These are phyloP conservation scores for Actinomortierella wolfii DNA, from an alignment of 371 early-diverging fungal species.

Conservation along the genomic window DNA sequence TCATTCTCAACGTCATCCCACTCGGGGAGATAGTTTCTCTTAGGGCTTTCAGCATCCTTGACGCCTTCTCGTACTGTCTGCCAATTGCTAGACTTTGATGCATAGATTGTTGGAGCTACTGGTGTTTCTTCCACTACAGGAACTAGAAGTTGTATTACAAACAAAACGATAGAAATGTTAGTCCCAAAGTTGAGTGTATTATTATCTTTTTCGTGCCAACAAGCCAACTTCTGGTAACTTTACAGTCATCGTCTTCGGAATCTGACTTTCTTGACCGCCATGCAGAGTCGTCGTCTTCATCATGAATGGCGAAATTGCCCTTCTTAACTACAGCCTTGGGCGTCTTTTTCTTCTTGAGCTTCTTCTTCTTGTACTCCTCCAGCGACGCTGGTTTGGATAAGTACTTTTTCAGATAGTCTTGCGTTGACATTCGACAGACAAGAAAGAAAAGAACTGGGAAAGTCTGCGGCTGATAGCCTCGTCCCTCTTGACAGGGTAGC, in stretches of 20 bases:
- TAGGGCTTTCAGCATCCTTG: constrained; percentile 18
- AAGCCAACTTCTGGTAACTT: not conserved
- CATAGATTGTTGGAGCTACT: constrained; percentile 33
- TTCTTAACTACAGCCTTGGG: constrained; percentile 32
- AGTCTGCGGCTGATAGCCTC: too few species aligned
- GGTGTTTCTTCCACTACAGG: constrained; percentile 29
- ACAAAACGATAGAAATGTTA: not conserved
- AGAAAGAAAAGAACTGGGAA: too few species aligned
- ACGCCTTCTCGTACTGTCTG: constrained; percentile 55
- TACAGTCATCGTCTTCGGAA: constrained; percentile 26
- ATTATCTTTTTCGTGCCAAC: not conserved
- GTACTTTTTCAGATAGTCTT: constrained; percentile 47
- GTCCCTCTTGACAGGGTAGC: too few species aligned
- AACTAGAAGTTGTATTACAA: constrained; percentile 6
- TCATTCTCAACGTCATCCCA: constrained; percentile 55
- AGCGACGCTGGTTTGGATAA: constrained; percentile 41
- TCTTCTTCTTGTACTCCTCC: constrained; percentile 53
- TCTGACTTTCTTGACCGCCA: constrained; percentile 46
- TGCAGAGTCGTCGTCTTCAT: constrained; percentile 54
- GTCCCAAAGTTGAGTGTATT: not conserved
- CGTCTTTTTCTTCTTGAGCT: constrained; percentile 47
- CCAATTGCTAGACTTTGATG: constrained; percentile 51
- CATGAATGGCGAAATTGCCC: constrained; percentile 62
- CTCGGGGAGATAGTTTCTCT: constrained; percentile 37
- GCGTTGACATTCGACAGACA: constrained; percentile 45